Conservation (phyloP, 192 early-diverging fungal species). For the Podila minutissima region DNA sequence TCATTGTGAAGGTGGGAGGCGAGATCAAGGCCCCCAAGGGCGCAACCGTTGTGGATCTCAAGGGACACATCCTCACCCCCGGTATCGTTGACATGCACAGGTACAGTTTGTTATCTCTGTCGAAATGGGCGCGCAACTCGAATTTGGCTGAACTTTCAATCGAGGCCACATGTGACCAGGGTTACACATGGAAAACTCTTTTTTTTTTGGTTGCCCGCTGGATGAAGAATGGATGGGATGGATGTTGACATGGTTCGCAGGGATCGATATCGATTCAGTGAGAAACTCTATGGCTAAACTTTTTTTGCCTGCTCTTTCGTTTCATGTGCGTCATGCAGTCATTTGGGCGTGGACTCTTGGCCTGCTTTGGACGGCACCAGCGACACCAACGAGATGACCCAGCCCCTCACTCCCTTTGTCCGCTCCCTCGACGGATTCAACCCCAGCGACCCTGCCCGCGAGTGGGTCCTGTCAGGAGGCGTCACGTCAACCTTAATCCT, state of each 20-base stretch:
- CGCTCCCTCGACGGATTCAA: slow-evolving; percentile 75
- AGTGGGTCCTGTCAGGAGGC: slow-evolving; percentile 66
- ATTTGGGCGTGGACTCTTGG: slow-evolving; percentile 74
- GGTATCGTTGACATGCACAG: slow-evolving; percentile 83
- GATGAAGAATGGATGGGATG: too few relatives aligned
- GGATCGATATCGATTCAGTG: too few relatives aligned
- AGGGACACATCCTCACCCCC: slow-evolving; percentile 75
- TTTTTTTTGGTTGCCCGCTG: too few relatives aligned
- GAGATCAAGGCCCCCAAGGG: slow-evolving; percentile 49
- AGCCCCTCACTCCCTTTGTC: slow-evolving; percentile 71
- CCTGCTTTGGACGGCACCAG: slow-evolving; percentile 60
- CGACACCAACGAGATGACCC: slow-evolving; percentile 76
- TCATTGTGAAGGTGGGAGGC: slow-evolving; percentile 61
- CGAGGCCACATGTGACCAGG: too few relatives aligned
- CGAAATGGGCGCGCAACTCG: too few relatives aligned
- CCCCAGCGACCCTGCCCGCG: slow-evolving; percentile 64
- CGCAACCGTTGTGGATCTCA: slow-evolving; percentile 65
- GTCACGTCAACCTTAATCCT: slow-evolving; percentile 77
- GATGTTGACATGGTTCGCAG: too few relatives aligned
- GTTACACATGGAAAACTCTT: too few relatives aligned
- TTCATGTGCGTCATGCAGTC: slow-evolving; percentile 44
- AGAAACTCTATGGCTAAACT: not conserved
- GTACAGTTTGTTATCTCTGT: slow-evolving; percentile 9
- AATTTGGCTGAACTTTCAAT: too few relatives aligned
- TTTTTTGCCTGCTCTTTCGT: not conserved